Base-by-base conservation (phyloP, 495 filamentous ascomycete genomes). In the Parachaetomium inaequale region DNA sequence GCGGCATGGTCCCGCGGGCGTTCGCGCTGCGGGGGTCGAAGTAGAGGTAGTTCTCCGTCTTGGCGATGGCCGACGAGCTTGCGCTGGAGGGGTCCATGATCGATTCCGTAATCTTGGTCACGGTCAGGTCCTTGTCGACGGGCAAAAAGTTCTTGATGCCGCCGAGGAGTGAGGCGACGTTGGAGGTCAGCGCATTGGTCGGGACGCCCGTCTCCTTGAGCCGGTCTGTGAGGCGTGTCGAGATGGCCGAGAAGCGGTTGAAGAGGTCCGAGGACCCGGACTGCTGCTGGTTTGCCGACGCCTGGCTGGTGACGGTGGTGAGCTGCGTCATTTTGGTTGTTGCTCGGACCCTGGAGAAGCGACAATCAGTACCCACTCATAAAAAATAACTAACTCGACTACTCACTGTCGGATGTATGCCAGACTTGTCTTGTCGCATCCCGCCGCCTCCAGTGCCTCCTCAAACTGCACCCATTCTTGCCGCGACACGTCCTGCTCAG, bases 281-380 rank as follows among this genome's bases (percentile, higher is more conserved):
- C 8, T 68, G 68, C 65, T 80, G 81, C 56, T 85, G 82, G 17
- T 84, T 83, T 61, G 89, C 84, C 2, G 86, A 82, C 3, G 58
- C 55, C 4, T 93, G 86, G 15, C 85, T 87, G 59, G 73, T 78
- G 68, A 79, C 71, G 7, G 93, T 93, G 5, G 93, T 91, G 81
- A 99, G 91, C 87, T 98, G 97, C 19, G 95, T 97, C 94, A 98
- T 98, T 40, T 93, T 92, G 12, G 94, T 98, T 55, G 96, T 89
- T 64, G 95, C 90, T 45, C 93, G 92, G 26, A 99, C 93, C 72
- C 93, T 91, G 68, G 25, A 29, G 19, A 49, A 55, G 12, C 7
- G 21, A 2, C 4, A 14, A 63, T 82, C 73, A 80, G 77, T 25
- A 61, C 4, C 36, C 23, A 14, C 2, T 19, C 19, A 15, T 26